Evolutionary conservation across 768 basidiomycete species (phyloP).

Genomic region (Phanerochaete carnosa): DNA sequence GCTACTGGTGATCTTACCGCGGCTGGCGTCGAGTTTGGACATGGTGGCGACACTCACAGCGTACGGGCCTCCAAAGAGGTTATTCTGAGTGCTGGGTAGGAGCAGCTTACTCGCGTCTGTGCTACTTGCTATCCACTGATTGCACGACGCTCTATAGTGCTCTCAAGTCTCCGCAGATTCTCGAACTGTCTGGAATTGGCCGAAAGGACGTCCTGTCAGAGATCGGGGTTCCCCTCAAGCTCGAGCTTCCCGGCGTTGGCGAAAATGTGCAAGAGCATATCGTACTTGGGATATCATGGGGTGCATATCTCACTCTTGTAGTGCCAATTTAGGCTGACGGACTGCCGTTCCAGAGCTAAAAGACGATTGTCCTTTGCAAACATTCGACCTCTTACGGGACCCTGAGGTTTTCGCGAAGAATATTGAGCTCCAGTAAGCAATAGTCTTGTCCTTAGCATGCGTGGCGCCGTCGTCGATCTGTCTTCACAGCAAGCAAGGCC

Average conservation of each 20-base stretch:
- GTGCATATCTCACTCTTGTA: slow-evolving; percentile 4
- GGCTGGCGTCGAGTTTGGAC: slow-evolving; percentile 44
- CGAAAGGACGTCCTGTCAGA: slow-evolving; percentile 40
- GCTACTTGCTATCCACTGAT: neutral
- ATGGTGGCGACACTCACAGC: slow-evolving; percentile 24
- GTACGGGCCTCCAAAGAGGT: slow-evolving; percentile 48
- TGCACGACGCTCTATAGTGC: neutral
- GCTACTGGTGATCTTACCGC: slow-evolving; percentile 31
- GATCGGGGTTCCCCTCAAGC: slow-evolving; percentile 43
- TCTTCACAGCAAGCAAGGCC: neutral
- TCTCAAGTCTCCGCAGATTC: slow-evolving; percentile 8
- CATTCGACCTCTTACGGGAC: slow-evolving; percentile 11
- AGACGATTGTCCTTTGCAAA: slow-evolving; percentile 7
- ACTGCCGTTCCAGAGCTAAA: slow-evolving; percentile 5
- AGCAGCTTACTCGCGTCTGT: neutral
- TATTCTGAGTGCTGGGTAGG: slow-evolving; percentile 26
- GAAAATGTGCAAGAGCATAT: slow-evolving; percentile 39
- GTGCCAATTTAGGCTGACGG: neutral
- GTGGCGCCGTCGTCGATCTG: neutral
- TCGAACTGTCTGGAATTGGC: slow-evolving; percentile 61
- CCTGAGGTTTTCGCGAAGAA: slow-evolving; percentile 8
- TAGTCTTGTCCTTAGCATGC: neutral
- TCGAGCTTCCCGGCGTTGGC: slow-evolving; percentile 78
- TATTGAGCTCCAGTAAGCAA: slow-evolving; percentile 14
- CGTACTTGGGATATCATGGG: slow-evolving; percentile 11